Base-by-base conservation (phyloP, 805 yeast genomes). In the Candida tammaniensis region DNA sequence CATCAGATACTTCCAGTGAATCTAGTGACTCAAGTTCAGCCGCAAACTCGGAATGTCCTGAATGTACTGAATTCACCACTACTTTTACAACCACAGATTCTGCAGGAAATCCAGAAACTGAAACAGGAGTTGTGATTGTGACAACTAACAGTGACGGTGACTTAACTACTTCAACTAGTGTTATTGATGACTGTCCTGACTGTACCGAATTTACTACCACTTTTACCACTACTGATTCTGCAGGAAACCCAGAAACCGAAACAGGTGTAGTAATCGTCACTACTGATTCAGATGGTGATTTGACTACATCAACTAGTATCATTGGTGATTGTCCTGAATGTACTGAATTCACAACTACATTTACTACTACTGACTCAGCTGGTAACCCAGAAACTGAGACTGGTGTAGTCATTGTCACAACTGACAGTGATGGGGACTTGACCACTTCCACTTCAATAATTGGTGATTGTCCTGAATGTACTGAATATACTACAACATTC, bases 131-230 rank as follows among this genome's bases (percentile, higher is more conserved):
- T 12, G 43, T 33, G 12, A 14, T 39, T 21, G 42, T 41, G 23
- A 40, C 51, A 4, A 42, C 47, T 23, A 29, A 44, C 24, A 29
- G 46, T 15, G 37, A 25, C 12, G 48, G 50, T 4, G 21, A 33
- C 17, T 32, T 24, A 29, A 40, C 49, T 23, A 38, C 44, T 7
- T 29, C 43, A 17, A 39, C 43, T 29, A 28, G 40, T 4, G 27
- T 44, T 36, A 30, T 39, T 12, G 33, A 36, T 29, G 33, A 25
- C 10, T 32, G 36, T 21, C 28, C 36, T 17, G 36, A 25, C 12
- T 31, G 39, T 24, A 36, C 39, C 17, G 40, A 34, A 8, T 39
- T 39, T 38, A 40, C 42, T 19, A 36, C 38, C 16, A 39, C 37
- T 14, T 27, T 33, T 17, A 36, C 36, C 20, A 36, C 40, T 18